Evolutionary conservation across 768 basidiomycete species (phyloP).

Genomic region (Porpolomopsis calyptriformis): DNA sequence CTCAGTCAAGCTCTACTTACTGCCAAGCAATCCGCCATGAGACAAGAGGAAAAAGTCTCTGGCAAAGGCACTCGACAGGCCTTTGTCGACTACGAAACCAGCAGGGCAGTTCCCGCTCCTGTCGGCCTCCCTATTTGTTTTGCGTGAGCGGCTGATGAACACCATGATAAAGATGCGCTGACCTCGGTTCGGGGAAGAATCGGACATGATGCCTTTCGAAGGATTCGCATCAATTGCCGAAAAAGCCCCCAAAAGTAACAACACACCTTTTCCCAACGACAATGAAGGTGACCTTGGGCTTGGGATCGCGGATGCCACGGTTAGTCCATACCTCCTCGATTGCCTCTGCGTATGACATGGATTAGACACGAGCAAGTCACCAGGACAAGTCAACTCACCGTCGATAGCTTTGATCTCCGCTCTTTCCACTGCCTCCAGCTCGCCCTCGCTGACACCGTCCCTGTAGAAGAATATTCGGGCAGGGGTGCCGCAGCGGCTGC

Average conservation of each 20-base stretch:
- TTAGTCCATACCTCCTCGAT: constrained; percentile 14
- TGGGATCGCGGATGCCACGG: not conserved
- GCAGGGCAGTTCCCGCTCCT: constrained; percentile 64
- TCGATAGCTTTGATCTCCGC: constrained; percentile 37
- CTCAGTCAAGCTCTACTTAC: constrained; percentile 21
- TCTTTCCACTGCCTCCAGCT: constrained; percentile 25
- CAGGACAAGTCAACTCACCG: constrained; percentile 20
- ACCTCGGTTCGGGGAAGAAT: constrained; percentile 40
- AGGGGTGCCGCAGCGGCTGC: constrained; percentile 12
- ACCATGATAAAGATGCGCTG: constrained; percentile 18
- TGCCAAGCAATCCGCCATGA: constrained; percentile 70
- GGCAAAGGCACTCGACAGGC: constrained; percentile 59
- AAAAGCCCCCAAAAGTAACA: constrained; percentile 12
- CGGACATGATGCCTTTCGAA: constrained; percentile 38
- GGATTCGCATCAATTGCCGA: not conserved
- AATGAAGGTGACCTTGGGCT: constrained; percentile 41
- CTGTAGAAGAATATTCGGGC: constrained; percentile 34
- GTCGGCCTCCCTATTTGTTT: constrained; percentile 32
- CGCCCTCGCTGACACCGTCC: constrained; percentile 38
- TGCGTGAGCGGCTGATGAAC: constrained; percentile 30
- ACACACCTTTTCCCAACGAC: constrained; percentile 43
- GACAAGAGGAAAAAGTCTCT: constrained; percentile 74
- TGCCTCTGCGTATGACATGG: constrained; percentile 7
- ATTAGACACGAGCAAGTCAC: not conserved
- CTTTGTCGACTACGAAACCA: constrained; percentile 67